phyloP scores from a whole-genome alignment of 257 asterid species.

The Datura wrightii region DNA sequence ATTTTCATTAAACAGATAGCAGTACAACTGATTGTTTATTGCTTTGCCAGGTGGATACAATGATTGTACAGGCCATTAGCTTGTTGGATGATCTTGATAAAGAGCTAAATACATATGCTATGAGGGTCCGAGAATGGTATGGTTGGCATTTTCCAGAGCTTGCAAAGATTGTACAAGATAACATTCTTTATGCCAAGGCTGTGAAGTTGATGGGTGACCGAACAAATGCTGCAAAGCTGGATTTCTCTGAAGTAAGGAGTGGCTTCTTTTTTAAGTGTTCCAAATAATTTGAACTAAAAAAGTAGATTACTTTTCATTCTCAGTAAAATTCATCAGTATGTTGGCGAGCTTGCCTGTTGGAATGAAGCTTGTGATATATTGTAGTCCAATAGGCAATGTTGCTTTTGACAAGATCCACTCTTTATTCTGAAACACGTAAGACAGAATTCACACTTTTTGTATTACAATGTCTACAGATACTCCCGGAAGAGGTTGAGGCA shows the following conservation, averaged over 20 bases:
- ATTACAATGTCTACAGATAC: constrained; percentile 50
- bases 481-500: constrained; percentile 77
- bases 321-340: background rate
- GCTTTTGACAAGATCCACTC: background rate
- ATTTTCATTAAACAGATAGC: background rate
- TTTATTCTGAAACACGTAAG: background rate
- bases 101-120: constrained; percentile 88
- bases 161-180: constrained; percentile 86
- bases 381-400: background rate
- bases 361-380: background rate
- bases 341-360: constrained; percentile 2
- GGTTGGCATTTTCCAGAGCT: constrained; percentile 99
- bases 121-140: constrained; percentile 97
- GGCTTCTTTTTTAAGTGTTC: background rate
- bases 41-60: constrained; percentile 72
- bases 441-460: background rate
- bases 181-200: constrained; percentile 74
- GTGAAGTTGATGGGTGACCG: constrained; percentile 91
- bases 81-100: constrained; percentile 94
- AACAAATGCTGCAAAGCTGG: constrained; percentile 77
- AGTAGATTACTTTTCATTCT: background rate
- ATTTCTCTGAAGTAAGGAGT: constrained; percentile 72
- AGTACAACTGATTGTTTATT: constrained; percentile 8
- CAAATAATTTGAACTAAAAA: background rate
- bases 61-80: constrained; percentile 93